A percentile compares a stretch with the other conserved stretches of the same genome.
Conservation (phyloP, 805 yeast species). For the Jamesozyma gamospora region DNA sequence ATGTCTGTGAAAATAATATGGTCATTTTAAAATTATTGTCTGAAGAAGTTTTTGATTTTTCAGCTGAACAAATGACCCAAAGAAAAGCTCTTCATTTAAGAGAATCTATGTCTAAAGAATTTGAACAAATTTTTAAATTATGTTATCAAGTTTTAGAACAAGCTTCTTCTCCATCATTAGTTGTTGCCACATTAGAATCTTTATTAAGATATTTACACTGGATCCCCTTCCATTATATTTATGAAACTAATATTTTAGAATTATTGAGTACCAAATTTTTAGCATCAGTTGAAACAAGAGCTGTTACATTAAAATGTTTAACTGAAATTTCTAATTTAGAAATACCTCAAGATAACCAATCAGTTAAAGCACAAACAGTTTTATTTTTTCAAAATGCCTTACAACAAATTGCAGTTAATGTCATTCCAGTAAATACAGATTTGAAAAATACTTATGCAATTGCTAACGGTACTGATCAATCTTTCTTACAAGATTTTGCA, state of each 20-base stretch:
- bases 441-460: conserved; percentile 47
- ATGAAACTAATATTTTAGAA: conserved; percentile 69
- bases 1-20: conserved; percentile 96
- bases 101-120: conserved; percentile 73
- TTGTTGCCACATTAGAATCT: conserved; percentile 69
- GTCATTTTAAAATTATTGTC: conserved; percentile 71
- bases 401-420: conserved; percentile 46
- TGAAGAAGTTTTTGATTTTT: conserved; percentile 90
- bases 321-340: conserved; percentile 73
- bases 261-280: conserved; percentile 64
- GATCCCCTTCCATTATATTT: conserved; percentile 85
- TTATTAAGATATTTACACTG: conserved; percentile 77
- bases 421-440: conserved; percentile 65
- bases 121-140: conserved; percentile 79
- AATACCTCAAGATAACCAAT: conserved; percentile 39
- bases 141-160: conserved; percentile 85
- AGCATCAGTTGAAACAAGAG: conserved; percentile 63
- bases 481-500: conserved; percentile 85
- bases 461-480: conserved; percentile 82
- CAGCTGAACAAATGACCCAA: conserved; percentile 88
- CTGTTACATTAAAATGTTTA: conserved; percentile 75
- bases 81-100: conserved; percentile 78
- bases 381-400: conserved; percentile 58
- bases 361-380: conserved; percentile 38
- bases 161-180: conserved; percentile 60